Conservation (phyloP, 768 basidiomycete species). For the Xerocomus brunneocitrinus region DNA sequence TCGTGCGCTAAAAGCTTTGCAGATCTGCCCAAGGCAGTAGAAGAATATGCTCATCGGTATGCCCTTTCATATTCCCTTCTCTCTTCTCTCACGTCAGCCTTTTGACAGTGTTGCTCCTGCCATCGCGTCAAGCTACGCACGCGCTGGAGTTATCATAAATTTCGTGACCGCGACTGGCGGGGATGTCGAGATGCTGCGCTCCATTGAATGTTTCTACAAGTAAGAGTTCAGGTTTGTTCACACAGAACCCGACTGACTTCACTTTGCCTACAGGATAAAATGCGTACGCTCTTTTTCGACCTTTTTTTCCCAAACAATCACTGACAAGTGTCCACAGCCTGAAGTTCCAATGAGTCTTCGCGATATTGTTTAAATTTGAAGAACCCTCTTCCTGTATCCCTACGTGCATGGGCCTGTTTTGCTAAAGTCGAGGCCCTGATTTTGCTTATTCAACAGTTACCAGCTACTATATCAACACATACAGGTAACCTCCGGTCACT, state of each 20-base stretch:
- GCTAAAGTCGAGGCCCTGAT: slow-evolving; percentile 30
- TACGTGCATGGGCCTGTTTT: slow-evolving; percentile 50
- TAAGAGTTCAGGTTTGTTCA: slow-evolving; percentile 32
- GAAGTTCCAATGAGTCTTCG: slow-evolving; percentile 90
- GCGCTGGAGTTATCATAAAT: slow-evolving; percentile 91
- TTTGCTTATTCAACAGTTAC: slow-evolving; percentile 35
- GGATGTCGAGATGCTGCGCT: slow-evolving; percentile 96
- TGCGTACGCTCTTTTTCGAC: slow-evolving; percentile 53
- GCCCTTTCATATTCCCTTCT: slow-evolving; percentile 7
- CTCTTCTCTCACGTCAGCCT: slow-evolving; percentile 6
- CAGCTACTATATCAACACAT: slow-evolving; percentile 49
- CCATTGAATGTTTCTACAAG: slow-evolving; percentile 99
- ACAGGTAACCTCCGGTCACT: slow-evolving; percentile 33
- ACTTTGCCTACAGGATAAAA: slow-evolving; percentile 59
- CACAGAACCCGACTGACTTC: slow-evolving; percentile 12
- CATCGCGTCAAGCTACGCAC: slow-evolving; percentile 74
- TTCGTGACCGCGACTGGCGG: slow-evolving; percentile 97
- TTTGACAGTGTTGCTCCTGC: slow-evolving; percentile 72
- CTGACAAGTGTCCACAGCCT: slow-evolving; percentile 46
- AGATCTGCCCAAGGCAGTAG: slow-evolving; percentile 93
- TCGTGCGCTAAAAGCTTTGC: slow-evolving; percentile 9
- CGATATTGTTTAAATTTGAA: slow-evolving; percentile 72
- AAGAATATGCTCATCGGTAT: slow-evolving; percentile 95
- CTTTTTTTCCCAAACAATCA: slow-evolving; percentile 13
- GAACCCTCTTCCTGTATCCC: slow-evolving; percentile 72